phyloP scores from a whole-genome alignment of 225 moss, liverwort and hornwort species.

The Marchantia polymorpha region DNA sequence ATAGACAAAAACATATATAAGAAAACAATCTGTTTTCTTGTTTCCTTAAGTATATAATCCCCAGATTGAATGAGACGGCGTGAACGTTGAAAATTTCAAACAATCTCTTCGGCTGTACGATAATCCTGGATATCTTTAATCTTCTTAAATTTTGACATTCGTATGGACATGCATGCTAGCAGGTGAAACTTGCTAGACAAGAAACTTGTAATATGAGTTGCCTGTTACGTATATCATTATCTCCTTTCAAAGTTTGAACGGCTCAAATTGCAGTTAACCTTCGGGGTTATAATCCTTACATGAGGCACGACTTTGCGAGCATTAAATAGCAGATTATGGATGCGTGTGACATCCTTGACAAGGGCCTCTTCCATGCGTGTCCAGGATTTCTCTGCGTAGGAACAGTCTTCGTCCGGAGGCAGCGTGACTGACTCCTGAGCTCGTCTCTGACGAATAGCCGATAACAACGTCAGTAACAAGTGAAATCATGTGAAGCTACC shows the following conservation, averaged over 20 bases:
- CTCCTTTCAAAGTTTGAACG: background rate
- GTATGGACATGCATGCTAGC: too few species aligned
- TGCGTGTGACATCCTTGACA: slow-evolving; percentile 59
- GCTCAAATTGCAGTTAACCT: background rate
- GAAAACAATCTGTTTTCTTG: background rate
- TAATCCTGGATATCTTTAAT: background rate
- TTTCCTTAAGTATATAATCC: background rate
- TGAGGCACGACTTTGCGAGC: slow-evolving; percentile 15
- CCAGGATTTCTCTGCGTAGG: slow-evolving; percentile 66
- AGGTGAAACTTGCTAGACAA: too few species aligned
- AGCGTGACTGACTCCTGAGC: slow-evolving; percentile 42
- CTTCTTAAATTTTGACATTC: too few species aligned
- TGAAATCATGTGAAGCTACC: background rate
- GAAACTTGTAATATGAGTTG: too few species aligned
- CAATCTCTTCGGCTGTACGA: background rate
- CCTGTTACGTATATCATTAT: background rate
- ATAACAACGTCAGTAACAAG: background rate
- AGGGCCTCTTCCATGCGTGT: slow-evolving; percentile 67
- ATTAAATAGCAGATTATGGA: slow-evolving; percentile 66
- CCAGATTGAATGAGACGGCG: background rate
- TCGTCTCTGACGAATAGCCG: slow-evolving; percentile 40
- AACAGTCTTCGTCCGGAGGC: slow-evolving; percentile 46
- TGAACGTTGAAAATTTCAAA: background rate
- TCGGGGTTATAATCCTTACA: slow-evolving; percentile 14
- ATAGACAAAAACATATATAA: background rate